Evolutionary conservation across 805 yeast genomes (phyloP).

Genomic region (Metschnikowia bowlesiae): DNA sequence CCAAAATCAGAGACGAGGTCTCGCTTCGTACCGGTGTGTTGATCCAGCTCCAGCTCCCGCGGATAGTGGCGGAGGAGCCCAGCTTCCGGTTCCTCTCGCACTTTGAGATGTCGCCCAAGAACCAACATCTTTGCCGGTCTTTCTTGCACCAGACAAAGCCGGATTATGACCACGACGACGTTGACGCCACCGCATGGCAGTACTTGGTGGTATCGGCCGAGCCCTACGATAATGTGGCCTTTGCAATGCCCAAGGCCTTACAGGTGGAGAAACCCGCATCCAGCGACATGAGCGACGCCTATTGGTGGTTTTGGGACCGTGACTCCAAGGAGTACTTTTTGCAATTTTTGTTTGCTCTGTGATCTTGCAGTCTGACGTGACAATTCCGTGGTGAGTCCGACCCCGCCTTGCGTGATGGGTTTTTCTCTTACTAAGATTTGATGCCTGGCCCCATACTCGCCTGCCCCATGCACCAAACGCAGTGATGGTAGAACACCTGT

Average conservation of each 20-base stretch:
- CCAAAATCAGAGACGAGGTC: conserved; percentile 62
- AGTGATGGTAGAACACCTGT: no score
- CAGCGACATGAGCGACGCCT: conserved; percentile 25
- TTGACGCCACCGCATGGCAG: conserved; percentile 46
- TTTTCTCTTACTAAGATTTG: no score
- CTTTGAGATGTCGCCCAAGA: conserved; percentile 52
- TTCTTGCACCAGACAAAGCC: conserved; percentile 19
- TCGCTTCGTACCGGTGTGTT: conserved; percentile 60
- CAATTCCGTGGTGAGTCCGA: no score
- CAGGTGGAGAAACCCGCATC: conserved; percentile 36
- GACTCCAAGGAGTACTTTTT: conserved; percentile 66
- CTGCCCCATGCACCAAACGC: no score
- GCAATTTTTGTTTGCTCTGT: conserved; percentile 55
- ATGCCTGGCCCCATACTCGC: no score
- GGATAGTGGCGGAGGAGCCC: conserved; percentile 50
- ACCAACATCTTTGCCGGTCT: conserved; percentile 33
- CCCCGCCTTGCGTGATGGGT: no score
- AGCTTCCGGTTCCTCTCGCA: conserved; percentile 72
- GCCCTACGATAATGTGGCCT: conserved; percentile 79
- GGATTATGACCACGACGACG: conserved; percentile 17
- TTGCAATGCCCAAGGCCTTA: conserved; percentile 67
- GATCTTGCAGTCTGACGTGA: neutral
- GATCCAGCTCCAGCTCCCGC: conserved; percentile 55
- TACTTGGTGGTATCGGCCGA: conserved; percentile 80
- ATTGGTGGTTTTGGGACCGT: conserved; percentile 72